A percentile compares a stretch with the other conserved stretches of the same genome.
Conservation (phyloP, 495 filamentous ascomycete species). For the Hypoxylon fuscum region DNA sequence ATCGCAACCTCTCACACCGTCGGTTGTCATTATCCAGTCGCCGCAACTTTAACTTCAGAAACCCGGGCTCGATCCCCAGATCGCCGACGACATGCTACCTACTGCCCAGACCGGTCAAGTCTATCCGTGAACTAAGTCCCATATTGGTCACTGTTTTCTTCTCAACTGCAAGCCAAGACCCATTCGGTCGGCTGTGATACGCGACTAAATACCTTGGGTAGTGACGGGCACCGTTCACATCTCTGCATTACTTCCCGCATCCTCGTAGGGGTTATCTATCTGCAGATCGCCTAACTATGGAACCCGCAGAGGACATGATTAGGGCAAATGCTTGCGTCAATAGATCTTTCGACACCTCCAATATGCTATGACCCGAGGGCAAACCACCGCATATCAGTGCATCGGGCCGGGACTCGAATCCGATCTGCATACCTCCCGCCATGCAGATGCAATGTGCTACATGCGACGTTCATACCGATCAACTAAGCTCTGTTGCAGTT, state of each 20-base stretch:
- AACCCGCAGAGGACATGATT: constrained; percentile 11
- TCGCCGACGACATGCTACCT: constrained; percentile 23
- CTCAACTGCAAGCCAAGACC: constrained; percentile 29
- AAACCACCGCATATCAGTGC: constrained; percentile 22
- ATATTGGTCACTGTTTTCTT: constrained; percentile 23
- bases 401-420: constrained; percentile 32
- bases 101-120: constrained; percentile 20
- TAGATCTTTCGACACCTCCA: constrained; percentile 13
- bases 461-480: constrained; percentile 20
- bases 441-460: constrained; percentile 35
- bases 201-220: constrained; percentile 13
- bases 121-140: not conserved
- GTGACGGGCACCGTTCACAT: constrained; percentile 13
- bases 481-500: constrained; percentile 19
- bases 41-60: constrained; percentile 21
- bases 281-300: constrained; percentile 27
- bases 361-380: constrained; percentile 27
- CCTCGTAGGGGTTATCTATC: constrained; percentile 27
- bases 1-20: constrained; percentile 34
- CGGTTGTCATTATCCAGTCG: constrained; percentile 22
- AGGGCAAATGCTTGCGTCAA: constrained; percentile 20
- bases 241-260: constrained; percentile 27
- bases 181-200: constrained; percentile 22
- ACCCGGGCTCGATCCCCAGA: constrained; percentile 16
- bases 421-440: constrained; percentile 33